phyloP scores from a whole-genome alignment of 1,139 yeast genomes.

The Meyerozyma carpophila region DNA sequence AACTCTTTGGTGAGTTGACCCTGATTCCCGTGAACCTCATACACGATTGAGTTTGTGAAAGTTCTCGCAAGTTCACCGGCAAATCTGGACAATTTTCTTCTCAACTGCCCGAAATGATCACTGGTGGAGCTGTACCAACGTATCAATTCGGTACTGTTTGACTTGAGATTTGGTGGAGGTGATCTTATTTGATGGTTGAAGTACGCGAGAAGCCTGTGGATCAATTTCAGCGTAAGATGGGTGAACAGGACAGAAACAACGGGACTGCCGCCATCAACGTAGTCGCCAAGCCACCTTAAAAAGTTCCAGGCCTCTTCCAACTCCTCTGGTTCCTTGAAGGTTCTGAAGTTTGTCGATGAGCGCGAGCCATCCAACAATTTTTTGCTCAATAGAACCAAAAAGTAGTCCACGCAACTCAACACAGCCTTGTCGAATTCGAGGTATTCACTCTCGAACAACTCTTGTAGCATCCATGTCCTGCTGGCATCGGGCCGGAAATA shows the following conservation, averaged over 20 bases:
- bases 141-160: constrained; percentile 53
- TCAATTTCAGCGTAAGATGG: constrained; percentile 58
- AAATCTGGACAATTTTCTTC: constrained; percentile 80
- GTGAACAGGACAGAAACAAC: constrained; percentile 77
- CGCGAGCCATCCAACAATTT: constrained; percentile 77
- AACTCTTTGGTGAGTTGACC: constrained; percentile 50
- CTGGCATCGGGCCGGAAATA: constrained; percentile 57
- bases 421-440: constrained; percentile 65
- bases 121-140: constrained; percentile 80
- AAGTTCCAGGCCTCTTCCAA: constrained; percentile 74
- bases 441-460: constrained; percentile 54
- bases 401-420: constrained; percentile 68
- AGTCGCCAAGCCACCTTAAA: constrained; percentile 65
- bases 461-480: constrained; percentile 71
- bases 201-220: constrained; percentile 65
- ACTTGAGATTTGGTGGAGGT: constrained; percentile 45
- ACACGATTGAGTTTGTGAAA: constrained; percentile 73
- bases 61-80: constrained; percentile 62
- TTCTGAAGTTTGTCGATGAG: constrained; percentile 59
- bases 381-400: constrained; percentile 63
- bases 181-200: constrained; percentile 66
- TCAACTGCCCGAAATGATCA: constrained; percentile 79
- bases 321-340: constrained; percentile 90
- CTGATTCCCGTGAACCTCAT: constrained; percentile 46
- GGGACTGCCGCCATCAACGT: constrained; percentile 79